Evolutionary conservation across 73 alveolate genomes (phyloP).

Genomic region (Paramecium biaurelia): DNA sequence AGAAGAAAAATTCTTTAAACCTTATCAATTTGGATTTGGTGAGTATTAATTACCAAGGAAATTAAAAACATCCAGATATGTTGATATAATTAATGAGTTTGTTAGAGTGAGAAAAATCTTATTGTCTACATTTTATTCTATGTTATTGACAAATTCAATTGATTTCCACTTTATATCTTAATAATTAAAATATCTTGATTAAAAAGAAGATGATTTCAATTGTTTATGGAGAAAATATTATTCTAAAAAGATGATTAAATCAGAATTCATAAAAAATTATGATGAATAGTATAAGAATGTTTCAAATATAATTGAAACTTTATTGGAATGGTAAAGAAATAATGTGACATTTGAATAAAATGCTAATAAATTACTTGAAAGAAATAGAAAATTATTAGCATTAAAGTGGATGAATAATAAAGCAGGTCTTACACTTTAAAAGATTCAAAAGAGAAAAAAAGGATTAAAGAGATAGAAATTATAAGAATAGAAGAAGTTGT

Average conservation of each 20-base stretch:
- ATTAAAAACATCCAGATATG: neutral
- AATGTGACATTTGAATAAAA: constrained; percentile 40
- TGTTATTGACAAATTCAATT: neutral
- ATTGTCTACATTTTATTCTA: neutral
- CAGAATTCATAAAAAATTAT: neutral
- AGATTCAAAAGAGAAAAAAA: constrained; percentile 39
- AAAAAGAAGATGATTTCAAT: neutral
- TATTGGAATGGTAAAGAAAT: neutral
- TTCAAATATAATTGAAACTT: neutral
- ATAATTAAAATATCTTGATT: neutral
- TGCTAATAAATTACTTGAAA: constrained; percentile 4
- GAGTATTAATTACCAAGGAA: neutral
- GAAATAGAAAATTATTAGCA: constrained; percentile 36
- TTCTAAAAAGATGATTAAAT: neutral
- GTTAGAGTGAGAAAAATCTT: neutral
- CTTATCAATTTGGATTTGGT: neutral
- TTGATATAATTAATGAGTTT: neutral
- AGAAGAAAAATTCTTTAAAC: neutral
- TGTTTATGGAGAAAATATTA: neutral
- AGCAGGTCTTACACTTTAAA: neutral
- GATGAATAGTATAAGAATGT: neutral
- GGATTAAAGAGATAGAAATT: constrained; percentile 5
- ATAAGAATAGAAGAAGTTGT: neutral
- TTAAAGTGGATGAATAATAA: constrained; percentile 20
- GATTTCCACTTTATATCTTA: constrained; percentile 39